Evolutionary conservation across 2,329 filamentous ascomycete species (phyloP), one percentile per base, ranked within the genome.

Genomic region (Xylariaceae sp.): DNA sequence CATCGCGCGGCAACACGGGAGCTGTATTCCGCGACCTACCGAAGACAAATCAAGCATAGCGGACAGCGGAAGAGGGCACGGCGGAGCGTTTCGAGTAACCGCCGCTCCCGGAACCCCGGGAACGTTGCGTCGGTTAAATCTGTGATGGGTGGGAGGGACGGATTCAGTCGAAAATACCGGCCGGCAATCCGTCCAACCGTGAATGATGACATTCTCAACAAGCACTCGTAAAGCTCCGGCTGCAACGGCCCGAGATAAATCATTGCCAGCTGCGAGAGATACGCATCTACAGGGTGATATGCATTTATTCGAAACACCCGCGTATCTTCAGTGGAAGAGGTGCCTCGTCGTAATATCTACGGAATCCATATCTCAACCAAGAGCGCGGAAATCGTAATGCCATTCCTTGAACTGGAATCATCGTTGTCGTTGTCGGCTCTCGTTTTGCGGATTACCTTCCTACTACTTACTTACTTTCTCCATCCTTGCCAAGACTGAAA

Each of bases 1-100:
- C 55, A 61, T 50, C 55, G 55, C 55, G 55, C 64, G 64, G 62
- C 58, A 64, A 56, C 17, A 50, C 64, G 64, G 64, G 64, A 65
- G 53, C 30, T 54, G 17, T 44, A 55, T 48, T 62, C 62, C 18
- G n/a, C 23, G 13, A 55, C 9, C n/a, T 23, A 11, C 49, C 49
- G 49, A 30, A 15, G 10, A 4, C 4, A 17, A 51, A 35, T n/a
- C 8, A 15, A n/a, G 47, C 17, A 23, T 30, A 49, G 13, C 42
- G n/a, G n/a, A n/a, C 9, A n/a, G 13, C 42, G 42, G 42, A 45
- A 6, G 13, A 45, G 42, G n/a, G n/a, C 13, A 45, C 42, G 42
- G 42, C 13, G 42, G n/a, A 45, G 42, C 5, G 11, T 45, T 42
- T 13, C 37, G 37, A 42, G 7, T 42, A 42, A 7, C 37, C 13